Percentiles rank a stretch among this genome's conserved stretches.
Evolutionary conservation across 495 filamentous ascomycete genomes (phyloP).

Genomic region (Penicillium silybi): DNA sequence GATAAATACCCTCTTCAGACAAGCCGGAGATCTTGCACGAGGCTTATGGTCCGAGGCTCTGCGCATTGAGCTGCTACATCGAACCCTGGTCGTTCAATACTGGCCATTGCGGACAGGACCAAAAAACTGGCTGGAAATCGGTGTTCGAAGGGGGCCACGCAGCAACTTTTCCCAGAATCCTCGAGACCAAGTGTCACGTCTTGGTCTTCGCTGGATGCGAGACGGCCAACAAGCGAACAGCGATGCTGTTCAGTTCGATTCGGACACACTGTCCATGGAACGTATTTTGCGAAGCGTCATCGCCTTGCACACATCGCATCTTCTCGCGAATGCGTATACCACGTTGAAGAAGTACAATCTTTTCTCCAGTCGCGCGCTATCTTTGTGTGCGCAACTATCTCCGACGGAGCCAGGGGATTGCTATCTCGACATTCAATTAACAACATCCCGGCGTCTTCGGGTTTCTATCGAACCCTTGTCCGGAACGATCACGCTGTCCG

Average conservation of each 20-base stretch:
- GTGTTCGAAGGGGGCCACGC: constrained; percentile 61
- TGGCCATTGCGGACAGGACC: constrained; percentile 65
- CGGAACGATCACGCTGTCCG: constrained; percentile 37
- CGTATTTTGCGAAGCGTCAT: constrained; percentile 67
- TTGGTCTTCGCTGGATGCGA: constrained; percentile 81
- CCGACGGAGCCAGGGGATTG: constrained; percentile 61
- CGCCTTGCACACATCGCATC: constrained; percentile 64
- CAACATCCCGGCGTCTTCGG: constrained; percentile 50
- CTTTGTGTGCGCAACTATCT: constrained; percentile 52
- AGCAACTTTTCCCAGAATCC: constrained; percentile 5
- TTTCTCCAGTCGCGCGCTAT: constrained; percentile 52
- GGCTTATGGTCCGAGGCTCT: constrained; percentile 73
- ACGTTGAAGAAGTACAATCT: constrained; percentile 53
- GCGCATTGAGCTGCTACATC: constrained; percentile 68
- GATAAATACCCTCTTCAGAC: constrained; percentile 70
- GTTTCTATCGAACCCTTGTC: constrained; percentile 64
- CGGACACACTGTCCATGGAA: constrained; percentile 65
- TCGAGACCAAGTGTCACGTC: constrained; percentile 33
- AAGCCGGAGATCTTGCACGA: constrained; percentile 63
- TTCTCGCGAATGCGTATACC: constrained; percentile 57
- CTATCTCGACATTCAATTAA: constrained; percentile 63
- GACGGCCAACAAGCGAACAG: constrained; percentile 69
- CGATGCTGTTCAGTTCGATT: constrained; percentile 59
- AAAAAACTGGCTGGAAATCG: constrained; percentile 91
- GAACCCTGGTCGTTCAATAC: constrained; percentile 83